Evolutionary conservation across 306 rosid genomes (phyloP).

Genomic region (Herpetospermum pedunculosum): DNA sequence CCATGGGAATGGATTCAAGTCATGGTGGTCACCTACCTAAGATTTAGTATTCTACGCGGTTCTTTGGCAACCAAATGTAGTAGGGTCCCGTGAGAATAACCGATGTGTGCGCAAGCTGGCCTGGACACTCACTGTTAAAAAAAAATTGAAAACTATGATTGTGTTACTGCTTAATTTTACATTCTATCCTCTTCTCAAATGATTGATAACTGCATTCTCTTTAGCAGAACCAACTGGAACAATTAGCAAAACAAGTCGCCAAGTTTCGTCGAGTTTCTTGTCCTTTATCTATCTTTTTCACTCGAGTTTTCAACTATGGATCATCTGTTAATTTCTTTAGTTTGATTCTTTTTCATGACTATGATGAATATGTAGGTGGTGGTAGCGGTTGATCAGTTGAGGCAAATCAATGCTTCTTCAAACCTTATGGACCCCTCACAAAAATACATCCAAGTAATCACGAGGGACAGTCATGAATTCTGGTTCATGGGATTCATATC

Average conservation of each 20-base stretch:
- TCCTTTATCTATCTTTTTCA: neutral
- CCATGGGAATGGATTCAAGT: too few relatives aligned
- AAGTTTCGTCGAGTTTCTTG: neutral
- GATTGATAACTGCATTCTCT: neutral
- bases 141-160: neutral
- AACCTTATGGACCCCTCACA: slow-evolving; percentile 45
- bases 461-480: slow-evolving; percentile 58
- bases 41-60: too few relatives aligned
- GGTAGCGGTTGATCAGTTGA: slow-evolving; percentile 37
- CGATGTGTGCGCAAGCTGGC: too few relatives aligned
- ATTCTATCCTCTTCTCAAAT: neutral
- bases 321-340: neutral
- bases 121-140: too few relatives aligned
- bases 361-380: slow-evolving; percentile 31
- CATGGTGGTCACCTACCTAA: too few relatives aligned
- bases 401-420: slow-evolving; percentile 32
- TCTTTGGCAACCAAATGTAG: too few relatives aligned
- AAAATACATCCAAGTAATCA: slow-evolving; percentile 30
- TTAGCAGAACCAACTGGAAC: neutral
- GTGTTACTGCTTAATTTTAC: neutral
- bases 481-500: slow-evolving; percentile 70
- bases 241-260: neutral
- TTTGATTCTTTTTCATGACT: slow-evolving; percentile 4
- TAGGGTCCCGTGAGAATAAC: too few relatives aligned
- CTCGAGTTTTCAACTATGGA: neutral